Percentiles rank a stretch among this genome's conserved stretches.
Conservation (phyloP, 2,329 filamentous ascomycete species). For the Tolypocladium cylindrosporum region DNA sequence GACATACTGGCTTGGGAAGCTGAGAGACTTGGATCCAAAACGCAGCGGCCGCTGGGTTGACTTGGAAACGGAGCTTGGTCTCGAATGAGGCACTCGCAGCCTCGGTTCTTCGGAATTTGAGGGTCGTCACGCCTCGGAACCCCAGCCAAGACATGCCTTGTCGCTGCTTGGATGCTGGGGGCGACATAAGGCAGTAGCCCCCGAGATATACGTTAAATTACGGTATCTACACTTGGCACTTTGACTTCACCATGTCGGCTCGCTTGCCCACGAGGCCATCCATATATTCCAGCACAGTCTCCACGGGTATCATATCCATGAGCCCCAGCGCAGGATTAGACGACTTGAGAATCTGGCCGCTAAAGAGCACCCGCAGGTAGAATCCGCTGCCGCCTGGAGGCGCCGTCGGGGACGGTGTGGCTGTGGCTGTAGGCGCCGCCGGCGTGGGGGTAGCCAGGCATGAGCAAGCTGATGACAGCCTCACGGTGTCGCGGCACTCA, state of each 20-base stretch:
- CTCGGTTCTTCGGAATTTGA: neutral
- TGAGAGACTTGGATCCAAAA: constrained; percentile 64
- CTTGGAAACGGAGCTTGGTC: constrained; percentile 36
- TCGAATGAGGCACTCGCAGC: constrained; percentile 1
- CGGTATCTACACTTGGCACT: constrained; percentile 9
- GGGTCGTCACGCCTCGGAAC: neutral
- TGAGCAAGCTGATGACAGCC: constrained; percentile 17
- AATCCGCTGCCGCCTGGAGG: constrained; percentile 16
- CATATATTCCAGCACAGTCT: constrained; percentile 57
- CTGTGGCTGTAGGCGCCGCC: neutral
- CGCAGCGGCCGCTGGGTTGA: constrained; percentile 69
- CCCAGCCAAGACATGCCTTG: neutral
- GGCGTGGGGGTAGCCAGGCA: constrained; percentile 12
- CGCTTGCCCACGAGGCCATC: constrained; percentile 56
- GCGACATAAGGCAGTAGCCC: neutral
- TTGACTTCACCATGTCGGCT: constrained; percentile 30
- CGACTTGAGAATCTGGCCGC: constrained; percentile 55
- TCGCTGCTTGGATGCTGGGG: neutral
- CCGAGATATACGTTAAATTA: neutral
- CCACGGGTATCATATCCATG: constrained; percentile 61
- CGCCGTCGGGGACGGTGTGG: neutral
- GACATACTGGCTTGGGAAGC: constrained; percentile 48
- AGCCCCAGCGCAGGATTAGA: constrained; percentile 57
- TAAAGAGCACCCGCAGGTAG: constrained; percentile 61
- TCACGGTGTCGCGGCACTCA: constrained; percentile 13